phyloP scores from a whole-genome alignment of 1,139 yeast species.

The Candida glucosophila region DNA sequence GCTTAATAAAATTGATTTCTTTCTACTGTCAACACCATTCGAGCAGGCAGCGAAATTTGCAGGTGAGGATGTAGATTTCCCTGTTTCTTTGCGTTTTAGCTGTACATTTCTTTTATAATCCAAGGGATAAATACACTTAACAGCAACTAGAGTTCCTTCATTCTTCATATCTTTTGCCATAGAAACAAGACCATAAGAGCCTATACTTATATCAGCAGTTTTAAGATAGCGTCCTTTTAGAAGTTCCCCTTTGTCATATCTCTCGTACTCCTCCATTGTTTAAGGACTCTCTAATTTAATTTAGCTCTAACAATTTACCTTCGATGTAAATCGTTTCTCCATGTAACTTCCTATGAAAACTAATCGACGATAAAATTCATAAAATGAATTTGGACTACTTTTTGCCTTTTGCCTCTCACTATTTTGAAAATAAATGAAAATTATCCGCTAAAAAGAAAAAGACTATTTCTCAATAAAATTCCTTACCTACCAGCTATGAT shows the following conservation, averaged over 20 bases:
- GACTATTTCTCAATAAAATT: too few relatives aligned
- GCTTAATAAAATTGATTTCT: conserved; percentile 21
- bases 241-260: conserved; percentile 55
- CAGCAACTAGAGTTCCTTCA: conserved; percentile 58
- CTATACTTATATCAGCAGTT: conserved; percentile 77
- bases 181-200: conserved; percentile 88
- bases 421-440: too few relatives aligned
- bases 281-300: not conserved
- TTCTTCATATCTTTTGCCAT: conserved; percentile 63
- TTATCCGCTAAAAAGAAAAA: too few relatives aligned
- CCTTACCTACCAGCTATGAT: too few relatives aligned
- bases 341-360: too few relatives aligned
- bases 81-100: conserved; percentile 12
- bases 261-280: conserved; percentile 37
- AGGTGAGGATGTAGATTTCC: conserved; percentile 30
- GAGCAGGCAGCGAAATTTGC: conserved; percentile 16
- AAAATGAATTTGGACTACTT: too few relatives aligned
- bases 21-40: conserved; percentile 6
- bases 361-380: too few relatives aligned
- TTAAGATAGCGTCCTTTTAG: conserved; percentile 58
- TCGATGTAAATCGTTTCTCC: too few relatives aligned
- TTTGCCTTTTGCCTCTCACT: too few relatives aligned
- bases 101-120: conserved; percentile 27
- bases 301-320: conserved; percentile 1
- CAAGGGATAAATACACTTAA: conserved; percentile 64